Evolutionary conservation across 768 basidiomycete species (phyloP).

Genomic region (Russula virescens): DNA sequence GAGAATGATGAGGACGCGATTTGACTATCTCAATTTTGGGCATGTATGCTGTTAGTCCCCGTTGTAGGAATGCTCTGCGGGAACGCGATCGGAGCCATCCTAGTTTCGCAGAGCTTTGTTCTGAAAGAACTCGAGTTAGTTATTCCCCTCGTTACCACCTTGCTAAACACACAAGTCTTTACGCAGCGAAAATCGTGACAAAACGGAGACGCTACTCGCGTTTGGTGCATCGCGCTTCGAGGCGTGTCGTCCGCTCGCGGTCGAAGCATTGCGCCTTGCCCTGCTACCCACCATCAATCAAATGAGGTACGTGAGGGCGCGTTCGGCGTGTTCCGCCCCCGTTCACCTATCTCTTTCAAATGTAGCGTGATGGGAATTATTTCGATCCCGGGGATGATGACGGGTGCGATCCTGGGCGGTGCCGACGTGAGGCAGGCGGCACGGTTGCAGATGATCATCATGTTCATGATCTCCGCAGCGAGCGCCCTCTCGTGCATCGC

Average conservation of each 20-base stretch:
- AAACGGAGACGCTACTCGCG: constrained; percentile 79
- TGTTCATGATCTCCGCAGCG: constrained; percentile 86
- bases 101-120: constrained; percentile 64
- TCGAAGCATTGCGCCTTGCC: constrained; percentile 73
- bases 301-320: constrained; percentile 54
- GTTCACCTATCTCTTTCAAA: background rate
- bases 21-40: background rate
- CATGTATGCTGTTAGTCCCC: constrained; percentile 45
- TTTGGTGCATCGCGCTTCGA: constrained; percentile 82
- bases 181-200: constrained; percentile 78
- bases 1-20: no score
- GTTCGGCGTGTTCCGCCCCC: background rate
- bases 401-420: constrained; percentile 84
- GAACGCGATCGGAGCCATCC: constrained; percentile 68
- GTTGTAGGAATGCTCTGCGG: constrained; percentile 86
- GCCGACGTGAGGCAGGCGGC: constrained; percentile 81
- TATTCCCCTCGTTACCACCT: background rate
- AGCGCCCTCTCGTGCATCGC: constrained; percentile 66
- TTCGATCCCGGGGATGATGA: constrained; percentile 89
- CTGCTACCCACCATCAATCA: constrained; percentile 78
- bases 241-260: constrained; percentile 73
- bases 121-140: constrained; percentile 70
- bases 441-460: constrained; percentile 85
- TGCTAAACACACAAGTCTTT: background rate
- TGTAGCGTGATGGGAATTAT: constrained; percentile 67